Percentiles rank a stretch among this genome's conserved stretches.
These are phyloP conservation scores for Dactylis glomerata DNA, from an alignment of 176 grass and related monocot species.

Conservation along the genomic window DNA sequence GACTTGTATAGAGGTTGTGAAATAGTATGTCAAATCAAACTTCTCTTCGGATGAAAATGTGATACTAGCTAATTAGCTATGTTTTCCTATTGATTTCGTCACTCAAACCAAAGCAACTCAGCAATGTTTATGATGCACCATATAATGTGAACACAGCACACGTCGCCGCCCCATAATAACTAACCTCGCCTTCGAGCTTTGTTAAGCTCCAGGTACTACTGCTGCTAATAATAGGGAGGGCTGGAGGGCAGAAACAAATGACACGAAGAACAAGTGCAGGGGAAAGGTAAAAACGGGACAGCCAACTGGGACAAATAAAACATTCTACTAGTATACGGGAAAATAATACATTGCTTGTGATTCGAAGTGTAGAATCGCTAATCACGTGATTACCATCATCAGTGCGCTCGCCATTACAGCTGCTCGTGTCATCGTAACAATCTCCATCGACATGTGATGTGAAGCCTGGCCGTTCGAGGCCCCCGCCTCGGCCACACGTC, in stretches of 20 bases:
- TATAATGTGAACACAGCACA: too few species aligned
- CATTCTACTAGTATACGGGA: background rate
- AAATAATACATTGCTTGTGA: constrained; percentile 27
- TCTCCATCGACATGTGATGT: background rate
- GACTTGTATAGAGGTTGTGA: too few species aligned
- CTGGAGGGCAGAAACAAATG: background rate
- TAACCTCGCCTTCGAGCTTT: background rate
- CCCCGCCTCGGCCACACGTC: background rate
- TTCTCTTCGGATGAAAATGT: too few species aligned
- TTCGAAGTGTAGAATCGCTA: background rate
- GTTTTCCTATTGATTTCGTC: too few species aligned
- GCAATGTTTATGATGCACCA: too few species aligned
- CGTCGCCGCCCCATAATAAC: too few species aligned
- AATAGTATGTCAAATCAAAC: too few species aligned
- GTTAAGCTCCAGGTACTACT: background rate
- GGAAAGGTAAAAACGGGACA: background rate
- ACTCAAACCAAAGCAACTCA: too few species aligned
- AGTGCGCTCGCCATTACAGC: background rate
- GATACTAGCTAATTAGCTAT: too few species aligned
- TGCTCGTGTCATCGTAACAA: background rate
- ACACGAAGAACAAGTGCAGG: background rate
- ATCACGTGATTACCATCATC: constrained; percentile 14
- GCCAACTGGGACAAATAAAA: background rate
- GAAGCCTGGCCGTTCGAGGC: background rate
- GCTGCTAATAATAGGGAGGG: background rate